Evolutionary conservation across 257 asterid species (phyloP).

Genomic region (Anisodus tanguticus): DNA sequence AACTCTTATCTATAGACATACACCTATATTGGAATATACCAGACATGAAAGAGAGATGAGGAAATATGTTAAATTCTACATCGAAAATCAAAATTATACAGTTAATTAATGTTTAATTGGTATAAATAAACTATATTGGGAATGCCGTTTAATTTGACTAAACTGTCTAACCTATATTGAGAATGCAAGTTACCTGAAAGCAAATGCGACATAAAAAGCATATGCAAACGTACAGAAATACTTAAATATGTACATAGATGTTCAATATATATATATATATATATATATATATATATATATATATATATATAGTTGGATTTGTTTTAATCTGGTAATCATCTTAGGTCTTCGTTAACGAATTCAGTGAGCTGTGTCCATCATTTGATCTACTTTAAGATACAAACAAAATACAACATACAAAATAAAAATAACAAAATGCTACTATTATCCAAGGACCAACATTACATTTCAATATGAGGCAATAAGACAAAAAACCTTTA

Average conservation of each 20-base stretch:
- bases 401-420: background rate
- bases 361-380: conserved; percentile 21
- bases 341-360: background rate
- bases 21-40: no score
- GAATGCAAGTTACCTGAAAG: background rate
- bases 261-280: no score
- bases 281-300: no score
- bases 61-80: no score
- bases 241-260: no score
- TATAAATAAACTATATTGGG: background rate
- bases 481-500: background rate
- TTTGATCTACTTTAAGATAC: conserved; percentile 2
- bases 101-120: background rate
- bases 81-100: background rate
- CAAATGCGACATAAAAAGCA: background rate
- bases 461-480: background rate
- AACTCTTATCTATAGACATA: no score
- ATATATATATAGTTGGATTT: background rate
- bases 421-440: background rate
- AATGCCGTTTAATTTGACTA: conserved; percentile 8
- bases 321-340: background rate
- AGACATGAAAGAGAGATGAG: no score
- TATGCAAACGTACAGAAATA: background rate
- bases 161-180: background rate
- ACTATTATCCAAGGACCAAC: conserved; percentile 4